Percentiles rank a stretch among this genome's conserved stretches.
These are phyloP conservation scores for Microdochium bolleyi DNA, from an alignment of 2,329 filamentous ascomycete genomes.

Conservation along the genomic window DNA sequence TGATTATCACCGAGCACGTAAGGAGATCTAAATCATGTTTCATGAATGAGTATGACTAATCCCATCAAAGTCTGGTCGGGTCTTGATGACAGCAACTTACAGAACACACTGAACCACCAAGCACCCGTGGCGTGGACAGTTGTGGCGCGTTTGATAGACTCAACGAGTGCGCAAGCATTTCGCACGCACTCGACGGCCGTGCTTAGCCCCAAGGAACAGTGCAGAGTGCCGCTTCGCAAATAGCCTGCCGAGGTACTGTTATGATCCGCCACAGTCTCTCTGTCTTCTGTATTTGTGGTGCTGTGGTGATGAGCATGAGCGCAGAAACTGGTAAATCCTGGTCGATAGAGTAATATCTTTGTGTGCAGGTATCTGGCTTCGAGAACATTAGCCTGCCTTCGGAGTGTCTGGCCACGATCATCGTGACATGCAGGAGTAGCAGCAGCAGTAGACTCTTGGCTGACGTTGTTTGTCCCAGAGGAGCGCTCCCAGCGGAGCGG, in stretches of 20 bases:
- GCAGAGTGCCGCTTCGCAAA: not conserved
- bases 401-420: not conserved
- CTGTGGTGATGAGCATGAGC: not conserved
- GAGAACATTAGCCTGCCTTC: not conserved
- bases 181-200: not conserved
- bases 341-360: not conserved
- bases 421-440: not conserved
- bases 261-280: no score
- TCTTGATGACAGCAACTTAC: not conserved
- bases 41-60: no score
- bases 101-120: not conserved
- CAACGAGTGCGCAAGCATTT: not conserved
- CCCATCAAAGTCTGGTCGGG: no score
- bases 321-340: not conserved
- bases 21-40: not conserved
- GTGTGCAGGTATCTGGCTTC: not conserved
- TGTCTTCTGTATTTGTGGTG: not conserved
- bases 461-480: no score
- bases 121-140: not conserved
- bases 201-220: not conserved
- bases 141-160: not conserved
- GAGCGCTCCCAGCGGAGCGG: not conserved
- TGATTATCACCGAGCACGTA: not conserved
- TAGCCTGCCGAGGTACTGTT: no score
- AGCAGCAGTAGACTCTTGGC: no score